Conservation (phyloP, 176 grass and related monocot genomes). For the Otatea glauca region DNA sequence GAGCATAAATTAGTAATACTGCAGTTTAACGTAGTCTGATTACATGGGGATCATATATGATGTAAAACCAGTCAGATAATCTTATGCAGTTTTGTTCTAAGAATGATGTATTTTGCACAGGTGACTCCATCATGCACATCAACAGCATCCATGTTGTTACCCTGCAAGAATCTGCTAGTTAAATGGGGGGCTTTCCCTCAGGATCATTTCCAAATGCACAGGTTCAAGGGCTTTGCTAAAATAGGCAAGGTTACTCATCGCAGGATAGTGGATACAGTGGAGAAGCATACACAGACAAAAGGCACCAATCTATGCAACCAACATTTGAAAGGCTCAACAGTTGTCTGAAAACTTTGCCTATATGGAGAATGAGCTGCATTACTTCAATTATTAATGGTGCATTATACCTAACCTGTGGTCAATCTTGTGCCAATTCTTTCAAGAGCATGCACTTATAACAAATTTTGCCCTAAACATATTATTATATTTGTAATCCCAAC, state of each 20-base stretch:
- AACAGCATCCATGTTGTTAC: background rate
- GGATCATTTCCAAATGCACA: background rate
- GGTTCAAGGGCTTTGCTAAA: background rate
- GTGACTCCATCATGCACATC: slow-evolving; percentile 18
- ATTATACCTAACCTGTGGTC: background rate
- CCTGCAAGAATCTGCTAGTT: slow-evolving; percentile 21
- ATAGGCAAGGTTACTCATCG: slow-evolving; percentile 2
- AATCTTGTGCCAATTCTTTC: background rate
- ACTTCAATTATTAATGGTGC: background rate
- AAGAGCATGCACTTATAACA: background rate
- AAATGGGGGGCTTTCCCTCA: slow-evolving; percentile 3
- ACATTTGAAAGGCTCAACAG: slow-evolving; percentile 32
- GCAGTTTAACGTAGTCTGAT: slow-evolving; percentile 7
- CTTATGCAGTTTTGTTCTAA: background rate
- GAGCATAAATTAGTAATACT: background rate
- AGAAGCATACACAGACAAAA: slow-evolving; percentile 16
- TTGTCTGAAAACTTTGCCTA: background rate
- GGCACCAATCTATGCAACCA: background rate
- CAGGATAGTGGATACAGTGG: background rate
- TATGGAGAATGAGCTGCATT: background rate
- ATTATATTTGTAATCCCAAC: background rate
- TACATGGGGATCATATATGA: slow-evolving; percentile 3
- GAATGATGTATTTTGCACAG: background rate
- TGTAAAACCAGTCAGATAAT: slow-evolving; percentile 36
- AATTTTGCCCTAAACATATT: background rate